These are phyloP conservation scores for Spergularia bocconei DNA, from an alignment of 148 eudicot genomes.

Conservation along the genomic window DNA sequence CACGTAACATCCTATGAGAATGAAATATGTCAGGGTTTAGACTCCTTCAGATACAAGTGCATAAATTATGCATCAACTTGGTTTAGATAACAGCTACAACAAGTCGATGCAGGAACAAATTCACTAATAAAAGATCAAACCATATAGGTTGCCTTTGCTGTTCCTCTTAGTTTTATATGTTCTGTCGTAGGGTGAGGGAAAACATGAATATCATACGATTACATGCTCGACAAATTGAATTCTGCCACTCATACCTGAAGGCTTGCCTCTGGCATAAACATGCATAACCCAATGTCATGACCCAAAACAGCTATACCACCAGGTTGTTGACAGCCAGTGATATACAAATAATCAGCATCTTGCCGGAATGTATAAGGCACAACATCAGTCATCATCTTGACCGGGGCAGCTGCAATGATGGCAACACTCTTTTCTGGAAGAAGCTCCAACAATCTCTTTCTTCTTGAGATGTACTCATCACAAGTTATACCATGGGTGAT, in stretches of 20 bases:
- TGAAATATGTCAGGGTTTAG: neutral
- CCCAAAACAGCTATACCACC: constrained; percentile 87
- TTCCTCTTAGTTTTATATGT: neutral
- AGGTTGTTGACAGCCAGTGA: constrained; percentile 94
- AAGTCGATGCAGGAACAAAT: neutral
- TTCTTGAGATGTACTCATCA: constrained; percentile 68
- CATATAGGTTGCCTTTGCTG: neutral
- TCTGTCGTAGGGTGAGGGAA: neutral
- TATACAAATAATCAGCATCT: constrained; percentile 74
- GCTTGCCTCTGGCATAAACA: constrained; percentile 90
- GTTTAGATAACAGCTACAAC: constrained; percentile 3
- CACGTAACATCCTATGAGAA: constrained; percentile 66
- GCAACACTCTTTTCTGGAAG: constrained; percentile 85
- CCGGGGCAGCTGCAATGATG: constrained; percentile 72
- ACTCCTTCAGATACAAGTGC: constrained; percentile 3
- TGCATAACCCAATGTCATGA: constrained; percentile 86
- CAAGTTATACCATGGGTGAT: constrained; percentile 70
- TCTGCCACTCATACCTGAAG: constrained; percentile 47
- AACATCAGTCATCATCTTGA: constrained; percentile 96
- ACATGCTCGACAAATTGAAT: constrained; percentile 11
- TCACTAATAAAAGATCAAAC: neutral
- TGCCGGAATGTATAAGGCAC: constrained; percentile 88
- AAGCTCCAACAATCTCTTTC: constrained; percentile 73
- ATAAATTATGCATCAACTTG: neutral
- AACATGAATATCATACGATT: neutral